phyloP scores from a whole-genome alignment of 768 basidiomycete species.

The Suillus weaverae region DNA sequence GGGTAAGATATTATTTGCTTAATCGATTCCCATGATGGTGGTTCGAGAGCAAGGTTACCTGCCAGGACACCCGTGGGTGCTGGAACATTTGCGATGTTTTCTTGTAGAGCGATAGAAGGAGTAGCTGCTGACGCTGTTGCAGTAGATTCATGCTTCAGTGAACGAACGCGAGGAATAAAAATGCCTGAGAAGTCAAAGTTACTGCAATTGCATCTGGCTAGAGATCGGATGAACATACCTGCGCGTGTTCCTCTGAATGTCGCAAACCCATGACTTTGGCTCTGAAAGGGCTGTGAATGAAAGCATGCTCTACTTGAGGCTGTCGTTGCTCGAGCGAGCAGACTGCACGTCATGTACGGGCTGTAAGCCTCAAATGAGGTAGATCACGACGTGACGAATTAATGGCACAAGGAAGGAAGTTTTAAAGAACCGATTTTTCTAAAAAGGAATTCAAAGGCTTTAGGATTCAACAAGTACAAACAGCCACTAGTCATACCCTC shows the following conservation, averaged over 20 bases:
- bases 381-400: slow-evolving; percentile 1
- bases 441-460: slow-evolving; percentile 6
- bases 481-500: slow-evolving; percentile 1
- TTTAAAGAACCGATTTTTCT: slow-evolving; percentile 6
- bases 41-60: neutral
- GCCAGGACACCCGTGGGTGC: neutral
- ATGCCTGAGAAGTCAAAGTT: neutral
- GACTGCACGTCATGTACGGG: slow-evolving; percentile 7
- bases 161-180: neutral
- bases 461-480: neutral
- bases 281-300: neutral
- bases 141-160: slow-evolving; percentile 7
- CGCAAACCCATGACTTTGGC: slow-evolving; percentile 2
- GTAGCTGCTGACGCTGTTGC: neutral
- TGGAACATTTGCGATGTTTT: neutral
- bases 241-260: neutral
- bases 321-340: slow-evolving; percentile 4
- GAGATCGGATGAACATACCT: neutral
- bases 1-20: slow-evolving; percentile 37
- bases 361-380: slow-evolving; percentile 5
- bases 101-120: neutral
- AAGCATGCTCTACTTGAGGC: slow-evolving; percentile 4
- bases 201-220: no score
- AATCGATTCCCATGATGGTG: slow-evolving; percentile 36
- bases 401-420: slow-evolving; percentile 6